These are phyloP conservation scores for Colletotrichum falcatum DNA, from an alignment of 2,329 filamentous ascomycete genomes.

Conservation along the genomic window DNA sequence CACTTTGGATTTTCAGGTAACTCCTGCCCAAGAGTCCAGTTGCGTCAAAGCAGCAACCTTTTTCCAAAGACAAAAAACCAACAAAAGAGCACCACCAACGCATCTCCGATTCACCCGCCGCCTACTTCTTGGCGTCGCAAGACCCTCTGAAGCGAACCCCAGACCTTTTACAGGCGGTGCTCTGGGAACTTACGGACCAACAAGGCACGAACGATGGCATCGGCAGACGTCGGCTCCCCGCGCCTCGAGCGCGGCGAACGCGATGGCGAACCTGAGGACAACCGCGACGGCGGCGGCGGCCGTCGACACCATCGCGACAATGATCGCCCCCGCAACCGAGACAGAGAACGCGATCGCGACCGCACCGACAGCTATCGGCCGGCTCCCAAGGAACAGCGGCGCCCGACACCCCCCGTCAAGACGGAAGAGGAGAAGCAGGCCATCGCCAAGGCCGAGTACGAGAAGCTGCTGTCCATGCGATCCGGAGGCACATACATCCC, in stretches of 20 bases:
- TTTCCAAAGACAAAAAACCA: neutral
- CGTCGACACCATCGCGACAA: slow-evolving; percentile 53
- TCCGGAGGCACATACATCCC: slow-evolving; percentile 98
- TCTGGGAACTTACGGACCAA: neutral
- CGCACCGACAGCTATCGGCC: slow-evolving; percentile 65
- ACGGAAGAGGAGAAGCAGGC: slow-evolving; percentile 89
- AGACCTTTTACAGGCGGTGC: neutral
- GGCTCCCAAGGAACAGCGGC: slow-evolving; percentile 46
- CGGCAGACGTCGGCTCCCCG: slow-evolving; percentile 57
- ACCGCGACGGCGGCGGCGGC: slow-evolving; percentile 62
- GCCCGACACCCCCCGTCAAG: slow-evolving; percentile 57
- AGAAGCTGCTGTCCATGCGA: slow-evolving; percentile 90
- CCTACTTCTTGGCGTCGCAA: slow-evolving; percentile 19
- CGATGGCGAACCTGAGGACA: slow-evolving; percentile 42
- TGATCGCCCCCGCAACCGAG: slow-evolving; percentile 43
- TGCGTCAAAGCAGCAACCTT: slow-evolving; percentile 24
- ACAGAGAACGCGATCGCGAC: slow-evolving; percentile 52
- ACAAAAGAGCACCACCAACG: slow-evolving; percentile 9
- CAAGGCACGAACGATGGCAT: slow-evolving; percentile 55
- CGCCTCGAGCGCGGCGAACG: slow-evolving; percentile 51
- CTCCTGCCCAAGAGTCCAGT: slow-evolving; percentile 15
- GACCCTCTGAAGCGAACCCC: neutral
- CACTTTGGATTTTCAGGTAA: slow-evolving; percentile 30
- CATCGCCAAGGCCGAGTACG: slow-evolving; percentile 90
- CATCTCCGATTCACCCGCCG: slow-evolving; percentile 21